Evolutionary conservation across 257 asterid genomes (phyloP), one percentile per base, ranked within the genome.

Genomic region (Ligustrum vulgare): DNA sequence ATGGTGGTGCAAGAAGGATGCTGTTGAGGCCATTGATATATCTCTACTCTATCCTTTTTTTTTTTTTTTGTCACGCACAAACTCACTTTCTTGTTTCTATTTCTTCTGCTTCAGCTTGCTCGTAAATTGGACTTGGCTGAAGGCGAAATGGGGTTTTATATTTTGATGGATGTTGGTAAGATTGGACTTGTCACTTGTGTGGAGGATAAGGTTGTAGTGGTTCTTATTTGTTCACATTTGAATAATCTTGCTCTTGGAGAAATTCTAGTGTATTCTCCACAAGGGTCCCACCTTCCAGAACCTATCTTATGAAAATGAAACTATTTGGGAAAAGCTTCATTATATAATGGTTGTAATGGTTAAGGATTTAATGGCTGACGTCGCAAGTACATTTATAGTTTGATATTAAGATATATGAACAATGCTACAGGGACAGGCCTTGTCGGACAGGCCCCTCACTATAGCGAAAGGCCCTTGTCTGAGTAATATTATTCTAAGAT

Each of bases 1-100:
- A 64, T 81, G 86, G 75, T 88, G 88, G 81, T 84, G 92, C 86
- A 87, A 83, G 91, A 90, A 89, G 77, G 91, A 93, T 35, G 91
- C 83, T 72, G 96, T 83, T 35, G 94, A 84, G 22, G 96, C 96
- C 97, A 92, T 92, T 83, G 70, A 39, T 39, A 9, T 22, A 32
- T 66, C 16, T 33, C 23, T 36, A 1, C 37, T 12, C 5, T 16
- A 6, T 13, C 2, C n/a, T n/a, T n/a, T n/a, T n/a, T n/a, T 33
- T 1, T 12, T 56, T 56, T 10, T 2, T n/a, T 2, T 22, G 12
- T 69, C 51, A 41, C 12, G 12, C 33, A 28, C 47, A 22, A 8
- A 22, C 33, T 22, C 66, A 58, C 31, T 58, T 58, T 22, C 32
- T 58, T 22, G 25, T 5, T 49, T 4, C 20, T 13, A n/a, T 15